Conservation (phyloP, 148 eudicot genomes). For the Chenopodium berlandieri region DNA sequence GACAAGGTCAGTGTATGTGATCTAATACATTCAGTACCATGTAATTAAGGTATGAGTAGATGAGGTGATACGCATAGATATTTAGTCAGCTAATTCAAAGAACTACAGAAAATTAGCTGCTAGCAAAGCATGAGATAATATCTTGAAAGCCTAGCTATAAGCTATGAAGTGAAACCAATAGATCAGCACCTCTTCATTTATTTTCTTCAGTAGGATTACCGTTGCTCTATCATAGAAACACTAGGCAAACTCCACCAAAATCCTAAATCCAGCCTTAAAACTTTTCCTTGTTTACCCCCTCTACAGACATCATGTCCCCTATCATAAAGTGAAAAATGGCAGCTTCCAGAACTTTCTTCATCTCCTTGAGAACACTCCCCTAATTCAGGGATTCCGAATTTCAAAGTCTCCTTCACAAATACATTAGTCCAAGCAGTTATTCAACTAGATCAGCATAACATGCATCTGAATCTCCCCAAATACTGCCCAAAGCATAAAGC, state of each 20-base stretch:
- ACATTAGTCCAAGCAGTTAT: background rate
- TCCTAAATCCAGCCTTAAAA: background rate
- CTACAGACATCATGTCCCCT: background rate
- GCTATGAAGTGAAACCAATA: background rate
- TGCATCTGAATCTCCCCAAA: background rate
- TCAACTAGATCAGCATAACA: background rate
- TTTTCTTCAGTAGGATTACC: background rate
- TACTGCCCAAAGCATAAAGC: background rate
- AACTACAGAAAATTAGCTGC: background rate
- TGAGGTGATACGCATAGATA: background rate
- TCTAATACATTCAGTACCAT: conserved; percentile 3
- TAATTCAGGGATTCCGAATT: no score
- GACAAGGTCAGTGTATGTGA: conserved; percentile 2
- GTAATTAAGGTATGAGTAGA: background rate
- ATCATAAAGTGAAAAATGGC: background rate
- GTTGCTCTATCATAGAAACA: background rate
- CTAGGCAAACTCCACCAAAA: background rate
- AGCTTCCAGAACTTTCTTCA: background rate
- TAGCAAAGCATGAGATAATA: background rate
- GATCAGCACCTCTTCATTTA: background rate
- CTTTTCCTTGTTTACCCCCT: background rate
- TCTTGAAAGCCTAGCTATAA: background rate
- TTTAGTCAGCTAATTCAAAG: background rate
- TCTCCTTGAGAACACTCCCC: background rate
- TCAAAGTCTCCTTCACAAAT: no score